phyloP scores from a whole-genome alignment of 169 alveolate genomes.

The Sarcocystis neurona region DNA sequence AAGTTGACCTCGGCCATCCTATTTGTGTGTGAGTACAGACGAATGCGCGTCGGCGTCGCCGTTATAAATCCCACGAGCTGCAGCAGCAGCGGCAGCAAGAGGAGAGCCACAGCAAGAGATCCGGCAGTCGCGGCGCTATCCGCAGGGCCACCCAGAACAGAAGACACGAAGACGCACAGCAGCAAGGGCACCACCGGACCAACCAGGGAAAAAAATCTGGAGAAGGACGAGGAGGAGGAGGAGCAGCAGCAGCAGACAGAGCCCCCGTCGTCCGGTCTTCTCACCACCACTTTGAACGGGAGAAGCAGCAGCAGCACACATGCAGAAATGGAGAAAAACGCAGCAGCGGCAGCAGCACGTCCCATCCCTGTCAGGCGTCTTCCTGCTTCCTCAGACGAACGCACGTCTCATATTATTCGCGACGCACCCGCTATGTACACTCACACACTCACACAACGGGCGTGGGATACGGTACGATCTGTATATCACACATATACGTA shows the following conservation, averaged over 20 bases:
- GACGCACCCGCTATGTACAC: no score
- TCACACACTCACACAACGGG: no score
- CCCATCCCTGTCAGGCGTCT: no score
- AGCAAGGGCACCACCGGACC: background rate
- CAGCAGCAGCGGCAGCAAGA: background rate
- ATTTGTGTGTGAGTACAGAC: conserved; percentile 76
- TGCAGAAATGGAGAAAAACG: background rate
- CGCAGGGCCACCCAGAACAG: background rate
- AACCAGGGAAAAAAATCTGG: background rate
- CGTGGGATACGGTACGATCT: no score
- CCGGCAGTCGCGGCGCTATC: background rate
- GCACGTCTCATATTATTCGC: no score
- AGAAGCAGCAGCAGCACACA: background rate
- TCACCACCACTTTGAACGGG: no score
- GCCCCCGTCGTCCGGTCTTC: no score
- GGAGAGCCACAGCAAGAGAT: background rate
- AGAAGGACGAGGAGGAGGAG: background rate
- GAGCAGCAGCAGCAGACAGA: background rate
- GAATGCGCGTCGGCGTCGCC: conserved; percentile 72
- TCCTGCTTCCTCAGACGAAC: no score
- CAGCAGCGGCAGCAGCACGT: no score
- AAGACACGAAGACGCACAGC: background rate
- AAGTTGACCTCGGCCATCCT: conserved; percentile 95
- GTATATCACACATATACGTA: no score
- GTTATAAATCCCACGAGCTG: conserved; percentile 69